phyloP scores from a whole-genome alignment of 768 basidiomycete species.

The Russula compacta region DNA sequence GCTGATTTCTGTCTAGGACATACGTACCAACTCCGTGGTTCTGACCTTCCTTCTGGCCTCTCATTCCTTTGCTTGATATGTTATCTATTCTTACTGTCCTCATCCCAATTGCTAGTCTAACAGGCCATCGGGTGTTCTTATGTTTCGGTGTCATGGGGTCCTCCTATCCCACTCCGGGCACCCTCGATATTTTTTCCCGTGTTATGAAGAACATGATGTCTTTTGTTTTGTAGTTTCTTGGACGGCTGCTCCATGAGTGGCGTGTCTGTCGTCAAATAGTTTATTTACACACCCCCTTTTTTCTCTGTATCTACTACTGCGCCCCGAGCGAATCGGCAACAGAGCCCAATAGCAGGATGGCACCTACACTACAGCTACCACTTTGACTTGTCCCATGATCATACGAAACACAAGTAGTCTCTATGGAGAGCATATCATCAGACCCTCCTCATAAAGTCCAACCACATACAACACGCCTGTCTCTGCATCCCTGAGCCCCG shows the following conservation, averaged over 20 bases:
- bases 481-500: slow-evolving; percentile 41
- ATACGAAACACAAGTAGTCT: background rate
- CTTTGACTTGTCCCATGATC: background rate
- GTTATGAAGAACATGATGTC: background rate
- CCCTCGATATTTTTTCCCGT: background rate
- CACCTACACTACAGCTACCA: background rate
- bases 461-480: slow-evolving; percentile 43
- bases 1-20: slow-evolving; percentile 30
- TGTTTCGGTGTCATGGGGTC: background rate
- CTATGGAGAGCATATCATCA: slow-evolving; percentile 40
- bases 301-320: slow-evolving; percentile 12
- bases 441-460: slow-evolving; percentile 50
- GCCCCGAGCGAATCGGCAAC: background rate
- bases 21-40: slow-evolving; percentile 52
- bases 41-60: slow-evolving; percentile 25
- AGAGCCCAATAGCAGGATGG: background rate
- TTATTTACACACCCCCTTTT: background rate
- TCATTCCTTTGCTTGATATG: background rate
- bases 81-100: slow-evolving; percentile 1
- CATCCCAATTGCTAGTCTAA: slow-evolving; percentile 2
- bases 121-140: background rate
- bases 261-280: slow-evolving; percentile 7
- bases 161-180: background rate
- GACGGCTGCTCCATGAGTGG: background rate
- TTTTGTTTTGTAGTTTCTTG: slow-evolving; percentile 1